phyloP scores from a whole-genome alignment of 768 basidiomycete species.

The Cystobasidium onofrii region DNA sequence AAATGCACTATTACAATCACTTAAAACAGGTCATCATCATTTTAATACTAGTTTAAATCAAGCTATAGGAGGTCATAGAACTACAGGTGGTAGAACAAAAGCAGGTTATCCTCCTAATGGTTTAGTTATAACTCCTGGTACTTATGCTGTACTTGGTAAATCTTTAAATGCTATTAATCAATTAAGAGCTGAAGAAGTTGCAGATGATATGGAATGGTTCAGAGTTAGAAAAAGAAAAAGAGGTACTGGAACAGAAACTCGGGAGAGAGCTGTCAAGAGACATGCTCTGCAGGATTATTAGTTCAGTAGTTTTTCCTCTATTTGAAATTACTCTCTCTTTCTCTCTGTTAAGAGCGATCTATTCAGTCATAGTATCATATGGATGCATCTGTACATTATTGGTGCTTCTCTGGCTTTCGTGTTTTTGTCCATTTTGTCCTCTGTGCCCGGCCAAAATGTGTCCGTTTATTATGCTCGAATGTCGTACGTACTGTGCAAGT shows the following conservation, averaged over 20 bases:
- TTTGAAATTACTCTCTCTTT: too few species aligned
- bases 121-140: constrained; percentile 37
- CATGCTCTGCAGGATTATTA: background rate
- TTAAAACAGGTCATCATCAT: constrained; percentile 31
- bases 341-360: too few species aligned
- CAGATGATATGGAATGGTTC: constrained; percentile 41
- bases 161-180: constrained; percentile 39
- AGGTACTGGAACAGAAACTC: constrained; percentile 11
- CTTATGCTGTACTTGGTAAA: constrained; percentile 42
- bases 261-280: background rate
- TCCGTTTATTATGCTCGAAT: too few species aligned
- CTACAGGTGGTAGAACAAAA: constrained; percentile 36
- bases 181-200: constrained; percentile 41
- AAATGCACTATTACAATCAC: constrained; percentile 31
- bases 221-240: constrained; percentile 38
- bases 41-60: too few species aligned
- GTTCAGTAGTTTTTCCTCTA: background rate
- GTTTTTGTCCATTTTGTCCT: too few species aligned
- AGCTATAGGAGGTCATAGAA: constrained; percentile 31
- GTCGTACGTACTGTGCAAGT: too few species aligned
- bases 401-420: too few species aligned
- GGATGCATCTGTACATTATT: too few species aligned
- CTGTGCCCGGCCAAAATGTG: too few species aligned
- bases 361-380: too few species aligned
- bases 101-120: constrained; percentile 38